Evolutionary conservation across 345 rosid genomes (phyloP).

Genomic region (Citrus cavaleriei): DNA sequence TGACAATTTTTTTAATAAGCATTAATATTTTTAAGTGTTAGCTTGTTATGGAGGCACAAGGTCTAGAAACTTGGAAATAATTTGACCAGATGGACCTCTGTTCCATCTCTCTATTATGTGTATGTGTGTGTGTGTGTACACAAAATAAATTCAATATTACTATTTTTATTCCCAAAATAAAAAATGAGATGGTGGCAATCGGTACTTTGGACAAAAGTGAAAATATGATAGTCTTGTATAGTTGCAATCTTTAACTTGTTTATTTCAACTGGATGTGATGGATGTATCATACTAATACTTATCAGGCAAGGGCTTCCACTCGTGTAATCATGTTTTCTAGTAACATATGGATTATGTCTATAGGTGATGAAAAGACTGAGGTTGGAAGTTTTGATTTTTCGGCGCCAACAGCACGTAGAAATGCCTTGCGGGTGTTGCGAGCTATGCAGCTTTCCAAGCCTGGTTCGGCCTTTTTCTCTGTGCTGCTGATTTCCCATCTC

Average conservation of each 20-base stretch:
- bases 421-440: slow-evolving; percentile 80
- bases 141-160: neutral
- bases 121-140: too few relatives aligned
- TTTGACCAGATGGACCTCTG: neutral
- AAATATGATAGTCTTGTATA: neutral
- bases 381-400: slow-evolving; percentile 70
- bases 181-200: neutral
- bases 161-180: neutral
- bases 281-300: neutral
- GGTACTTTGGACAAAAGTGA: neutral
- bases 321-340: neutral
- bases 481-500: slow-evolving; percentile 7
- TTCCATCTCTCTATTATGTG: neutral
- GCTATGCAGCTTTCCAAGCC: slow-evolving; percentile 97
- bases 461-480: slow-evolving; percentile 32
- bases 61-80: neutral
- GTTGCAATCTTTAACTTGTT: neutral
- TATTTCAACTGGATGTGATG: neutral
- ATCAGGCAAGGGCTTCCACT: neutral
- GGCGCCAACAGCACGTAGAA: slow-evolving; percentile 86
- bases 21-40: neutral
- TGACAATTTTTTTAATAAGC: neutral
- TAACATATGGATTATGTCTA: slow-evolving; percentile 1
- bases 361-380: slow-evolving; percentile 50
- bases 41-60: neutral